Evolutionary conservation across 2,329 filamentous ascomycete species (phyloP).

Genomic region (Colletotrichum karsti): DNA sequence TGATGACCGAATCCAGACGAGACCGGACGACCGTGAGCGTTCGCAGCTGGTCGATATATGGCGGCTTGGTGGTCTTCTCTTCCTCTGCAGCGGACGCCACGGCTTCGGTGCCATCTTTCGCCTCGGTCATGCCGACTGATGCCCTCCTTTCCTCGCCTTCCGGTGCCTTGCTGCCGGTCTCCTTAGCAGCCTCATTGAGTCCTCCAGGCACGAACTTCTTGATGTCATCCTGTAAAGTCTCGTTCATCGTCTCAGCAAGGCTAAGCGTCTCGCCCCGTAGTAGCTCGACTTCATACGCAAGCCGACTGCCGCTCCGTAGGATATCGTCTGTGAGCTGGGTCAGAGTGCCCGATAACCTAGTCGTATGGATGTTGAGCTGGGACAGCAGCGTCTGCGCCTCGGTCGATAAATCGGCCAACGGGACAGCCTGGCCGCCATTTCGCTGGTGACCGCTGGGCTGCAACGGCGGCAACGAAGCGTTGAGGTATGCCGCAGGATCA

Average conservation of each 20-base stretch:
- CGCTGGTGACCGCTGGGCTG: constrained; percentile 47
- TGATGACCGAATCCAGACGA: constrained; percentile 89
- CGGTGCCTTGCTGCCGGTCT: constrained; percentile 9
- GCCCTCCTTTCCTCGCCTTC: constrained; percentile 20
- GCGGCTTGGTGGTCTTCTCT: constrained; percentile 56
- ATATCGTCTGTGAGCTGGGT: constrained; percentile 96
- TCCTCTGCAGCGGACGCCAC: constrained; percentile 21
- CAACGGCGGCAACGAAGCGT: constrained; percentile 77
- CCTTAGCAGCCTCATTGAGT: constrained; percentile 39
- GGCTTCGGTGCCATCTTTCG: constrained; percentile 17
- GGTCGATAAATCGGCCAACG: constrained; percentile 79
- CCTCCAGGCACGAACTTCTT: constrained; percentile 72
- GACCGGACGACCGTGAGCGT: constrained; percentile 83
- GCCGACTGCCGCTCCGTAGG: constrained; percentile 82
- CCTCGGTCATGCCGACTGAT: not conserved
- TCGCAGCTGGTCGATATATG: constrained; percentile 80
- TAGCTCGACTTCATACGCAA: constrained; percentile 95
- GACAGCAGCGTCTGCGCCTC: constrained; percentile 87
- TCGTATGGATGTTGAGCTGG: constrained; percentile 88
- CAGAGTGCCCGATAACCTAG: constrained; percentile 80
- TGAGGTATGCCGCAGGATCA: constrained; percentile 87
- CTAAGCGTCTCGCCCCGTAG: constrained; percentile 86
- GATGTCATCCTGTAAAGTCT: constrained; percentile 77
- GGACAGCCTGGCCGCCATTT: constrained; percentile 50
- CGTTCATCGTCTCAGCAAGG: constrained; percentile 80